Percentiles rank a stretch among this genome's conserved stretches.
Conservation (phyloP, 208 protist species). For the Leishmania major region DNA sequence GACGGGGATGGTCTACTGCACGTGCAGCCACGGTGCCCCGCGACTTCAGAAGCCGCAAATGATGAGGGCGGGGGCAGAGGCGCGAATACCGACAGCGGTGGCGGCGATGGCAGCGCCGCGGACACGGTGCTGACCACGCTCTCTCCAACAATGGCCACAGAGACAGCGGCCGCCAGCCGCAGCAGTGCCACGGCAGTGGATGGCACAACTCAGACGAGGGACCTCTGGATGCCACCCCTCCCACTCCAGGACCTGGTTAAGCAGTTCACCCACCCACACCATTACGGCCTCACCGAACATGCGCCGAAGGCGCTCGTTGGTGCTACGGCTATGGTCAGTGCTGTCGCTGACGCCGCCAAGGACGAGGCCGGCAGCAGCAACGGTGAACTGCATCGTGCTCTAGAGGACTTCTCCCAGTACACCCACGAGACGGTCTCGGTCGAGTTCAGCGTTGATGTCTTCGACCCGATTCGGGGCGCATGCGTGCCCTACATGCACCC, state of each 20-base stretch:
- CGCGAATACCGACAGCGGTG: neutral
- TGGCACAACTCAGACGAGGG: neutral
- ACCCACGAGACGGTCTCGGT: slow-evolving; percentile 13
- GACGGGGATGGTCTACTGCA: neutral
- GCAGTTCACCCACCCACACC: neutral
- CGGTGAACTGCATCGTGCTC: neutral
- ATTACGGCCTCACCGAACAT: neutral
- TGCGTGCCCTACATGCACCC: slow-evolving; percentile 16
- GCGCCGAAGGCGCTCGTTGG: neutral
- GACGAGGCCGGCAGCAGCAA: neutral
- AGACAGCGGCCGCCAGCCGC: neutral
- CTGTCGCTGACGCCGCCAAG: too few species aligned
- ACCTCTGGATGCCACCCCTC: slow-evolving; percentile 21
- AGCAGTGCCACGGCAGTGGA: neutral
- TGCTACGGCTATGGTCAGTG: neutral
- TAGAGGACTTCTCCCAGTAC: slow-evolving; percentile 19
- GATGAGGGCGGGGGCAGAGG: too few species aligned
- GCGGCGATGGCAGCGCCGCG: neutral
- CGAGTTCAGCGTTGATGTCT: slow-evolving; percentile 3
- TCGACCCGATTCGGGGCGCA: neutral
- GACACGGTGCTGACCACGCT: neutral
- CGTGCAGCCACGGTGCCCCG: too few species aligned
- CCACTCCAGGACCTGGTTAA: slow-evolving; percentile 1
- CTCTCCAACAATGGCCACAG: neutral
- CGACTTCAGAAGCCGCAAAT: too few species aligned